Conservation (phyloP, 2,329 filamentous ascomycete genomes). For the Cytospora mali region DNA sequence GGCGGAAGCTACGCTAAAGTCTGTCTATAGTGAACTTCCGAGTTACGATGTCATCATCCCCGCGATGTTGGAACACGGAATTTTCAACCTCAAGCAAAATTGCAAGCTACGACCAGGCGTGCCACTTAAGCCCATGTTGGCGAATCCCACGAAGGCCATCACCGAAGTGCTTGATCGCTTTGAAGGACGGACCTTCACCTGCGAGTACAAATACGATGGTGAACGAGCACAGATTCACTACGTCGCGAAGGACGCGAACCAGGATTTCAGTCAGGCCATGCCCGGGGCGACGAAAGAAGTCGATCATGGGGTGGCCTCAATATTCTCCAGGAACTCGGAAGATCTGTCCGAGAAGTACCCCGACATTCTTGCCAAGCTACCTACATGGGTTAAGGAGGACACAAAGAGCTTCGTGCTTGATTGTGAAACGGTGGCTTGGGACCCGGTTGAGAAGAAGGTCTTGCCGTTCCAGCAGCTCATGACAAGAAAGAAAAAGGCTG, state of each 20-base stretch:
- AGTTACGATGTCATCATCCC: conserved; percentile 96
- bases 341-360: conserved; percentile 97
- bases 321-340: conserved; percentile 97
- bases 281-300: conserved; percentile 65
- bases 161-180: conserved; percentile 97
- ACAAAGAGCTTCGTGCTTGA: conserved; percentile 98
- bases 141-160: conserved; percentile 97
- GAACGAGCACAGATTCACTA: conserved; percentile 99
- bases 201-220: conserved; percentile 98
- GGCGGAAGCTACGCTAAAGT: conserved; percentile 84
- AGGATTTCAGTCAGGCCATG: conserved; percentile 67
- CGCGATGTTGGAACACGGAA: conserved; percentile 82
- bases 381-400: conserved; percentile 84
- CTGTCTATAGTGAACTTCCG: conserved; percentile 91
- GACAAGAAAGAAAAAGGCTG: conserved; percentile 97
- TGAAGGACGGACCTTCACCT: conserved; percentile 92
- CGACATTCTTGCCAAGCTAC: conserved; percentile 85
- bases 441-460: conserved; percentile 91
- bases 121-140: conserved; percentile 96
- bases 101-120: conserved; percentile 94
- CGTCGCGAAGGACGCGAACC: conserved; percentile 76
- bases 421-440: conserved; percentile 97
- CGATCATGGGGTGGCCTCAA: conserved; percentile 77
- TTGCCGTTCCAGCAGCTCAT: conserved; percentile 97
- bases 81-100: conserved; percentile 77